Base-by-base conservation (phyloP, 2,329 filamentous ascomycete species). In the Neonectria neomacrospora region DNA sequence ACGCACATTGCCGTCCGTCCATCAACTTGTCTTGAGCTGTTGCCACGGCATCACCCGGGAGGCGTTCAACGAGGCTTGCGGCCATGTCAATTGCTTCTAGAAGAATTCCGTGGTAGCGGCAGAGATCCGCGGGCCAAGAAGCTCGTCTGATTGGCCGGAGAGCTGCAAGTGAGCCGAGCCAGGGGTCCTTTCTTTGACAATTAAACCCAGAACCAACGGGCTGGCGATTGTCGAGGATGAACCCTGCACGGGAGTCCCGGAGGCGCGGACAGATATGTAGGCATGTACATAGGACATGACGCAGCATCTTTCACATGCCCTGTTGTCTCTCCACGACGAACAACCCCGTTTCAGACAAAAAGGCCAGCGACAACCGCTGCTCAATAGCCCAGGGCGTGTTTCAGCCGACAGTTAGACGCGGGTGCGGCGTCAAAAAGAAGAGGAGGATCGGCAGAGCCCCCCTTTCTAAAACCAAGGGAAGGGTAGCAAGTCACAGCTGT, bases 391-490 rank as follows among this genome's bases (percentile, higher is more conserved):
- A 51, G 16, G 47, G 18, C 48, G 5, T 45, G 56, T 58, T 58
- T 58, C 48, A 59, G 51, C 44, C n/a, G 30, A 54, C 30, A 47
- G 32, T 48, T 59, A 53, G 54, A 62, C 58, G 64, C 61, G 66
- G 64, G 28, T 69, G 61, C 58, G 61, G 68, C 61, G 66, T 64
- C 45, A 67, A 61, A 61, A 62, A 61, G 58, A 61, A 69, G 64
- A 68, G 66, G 66, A 70, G 67, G 67, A 71, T 71, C 63, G 62
- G 42, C 66, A 54, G 45, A 9, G 9, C 10, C 45, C 45, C 47
- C 47, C 23, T 6, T 26, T 28, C 10, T 48, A 48, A 28, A 28
- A 32, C 45, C n/a, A 14, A 34, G 32, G 32, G 32, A 34, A 14
- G 11, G 32, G 34, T 37, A 37, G 6, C 34, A 37, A 37, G 16